Evolutionary conservation across 1,284 basidiomycete genomes (phyloP).

Genomic region (Earliella scabrosa): DNA sequence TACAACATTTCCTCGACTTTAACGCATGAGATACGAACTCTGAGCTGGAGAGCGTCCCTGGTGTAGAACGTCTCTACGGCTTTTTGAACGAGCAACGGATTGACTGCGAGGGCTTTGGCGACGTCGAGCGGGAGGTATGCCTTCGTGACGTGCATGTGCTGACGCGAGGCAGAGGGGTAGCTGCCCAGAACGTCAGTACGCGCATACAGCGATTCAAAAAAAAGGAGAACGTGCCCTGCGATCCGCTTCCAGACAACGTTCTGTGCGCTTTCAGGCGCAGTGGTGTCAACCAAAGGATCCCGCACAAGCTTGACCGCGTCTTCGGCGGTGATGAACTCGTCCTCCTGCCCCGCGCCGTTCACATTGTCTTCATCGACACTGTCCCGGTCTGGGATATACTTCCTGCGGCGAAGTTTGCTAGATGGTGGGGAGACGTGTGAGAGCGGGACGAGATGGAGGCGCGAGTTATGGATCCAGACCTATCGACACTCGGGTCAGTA

Average conservation of each 20-base stretch:
- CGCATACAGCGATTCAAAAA: background rate
- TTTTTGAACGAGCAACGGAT: slow-evolving; percentile 80
- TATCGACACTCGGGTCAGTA: slow-evolving; percentile 34
- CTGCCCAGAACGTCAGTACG: slow-evolving; percentile 41
- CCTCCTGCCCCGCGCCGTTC: slow-evolving; percentile 47
- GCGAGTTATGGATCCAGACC: slow-evolving; percentile 90
- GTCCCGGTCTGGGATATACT: slow-evolving; percentile 40
- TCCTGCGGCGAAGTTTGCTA: slow-evolving; percentile 54
- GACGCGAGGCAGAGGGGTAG: slow-evolving; percentile 70
- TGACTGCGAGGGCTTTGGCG: slow-evolving; percentile 67
- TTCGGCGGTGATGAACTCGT: slow-evolving; percentile 58
- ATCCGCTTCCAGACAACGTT: slow-evolving; percentile 70
- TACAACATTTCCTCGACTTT: no score
- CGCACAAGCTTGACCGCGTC: slow-evolving; percentile 74
- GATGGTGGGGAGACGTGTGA: slow-evolving; percentile 69
- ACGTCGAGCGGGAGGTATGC: slow-evolving; percentile 83
- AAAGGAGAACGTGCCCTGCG: slow-evolving; percentile 49
- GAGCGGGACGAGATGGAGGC: slow-evolving; percentile 86
- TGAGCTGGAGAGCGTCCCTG: slow-evolving; percentile 85
- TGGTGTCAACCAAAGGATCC: slow-evolving; percentile 54
- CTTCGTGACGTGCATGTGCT: slow-evolving; percentile 82
- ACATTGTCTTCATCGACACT: slow-evolving; percentile 54
- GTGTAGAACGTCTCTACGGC: slow-evolving; percentile 93
- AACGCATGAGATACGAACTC: slow-evolving; percentile 56
- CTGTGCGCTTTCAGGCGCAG: slow-evolving; percentile 65